These are phyloP conservation scores for Saturnispora besseyi DNA, from an alignment of 805 yeast species.

Conservation along the genomic window DNA sequence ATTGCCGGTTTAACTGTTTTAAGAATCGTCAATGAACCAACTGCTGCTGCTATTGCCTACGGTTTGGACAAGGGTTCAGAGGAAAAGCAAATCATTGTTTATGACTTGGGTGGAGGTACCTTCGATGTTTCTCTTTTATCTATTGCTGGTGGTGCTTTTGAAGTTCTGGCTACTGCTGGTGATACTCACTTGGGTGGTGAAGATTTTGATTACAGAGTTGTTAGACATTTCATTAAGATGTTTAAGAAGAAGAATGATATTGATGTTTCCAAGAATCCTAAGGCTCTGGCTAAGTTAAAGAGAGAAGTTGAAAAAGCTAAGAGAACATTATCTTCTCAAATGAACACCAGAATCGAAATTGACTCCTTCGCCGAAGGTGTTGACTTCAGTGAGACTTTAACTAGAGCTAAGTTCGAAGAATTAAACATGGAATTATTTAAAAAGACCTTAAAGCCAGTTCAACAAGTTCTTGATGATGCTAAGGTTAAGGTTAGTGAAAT, in stretches of 20 bases:
- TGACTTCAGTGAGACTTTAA: constrained; percentile 89
- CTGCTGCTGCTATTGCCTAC: constrained; percentile 97
- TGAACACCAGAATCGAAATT: constrained; percentile 92
- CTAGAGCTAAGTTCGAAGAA: constrained; percentile 98
- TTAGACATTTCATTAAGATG: constrained; percentile 74
- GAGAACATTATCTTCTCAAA: constrained; percentile 90
- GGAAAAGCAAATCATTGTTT: constrained; percentile 85
- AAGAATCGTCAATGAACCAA: constrained; percentile 89
- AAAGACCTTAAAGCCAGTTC: constrained; percentile 92
- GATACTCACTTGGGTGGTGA: constrained; percentile 98
- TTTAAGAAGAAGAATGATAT: constrained; percentile 90
- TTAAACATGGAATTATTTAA: constrained; percentile 86
- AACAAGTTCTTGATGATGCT: constrained; percentile 89
- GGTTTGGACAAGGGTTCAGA: constrained; percentile 78
- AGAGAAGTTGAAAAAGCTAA: constrained; percentile 98
- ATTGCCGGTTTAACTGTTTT: constrained; percentile 84
- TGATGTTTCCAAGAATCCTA: constrained; percentile 71
- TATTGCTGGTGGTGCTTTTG: constrained; percentile 87
- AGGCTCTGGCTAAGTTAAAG: constrained; percentile 88
- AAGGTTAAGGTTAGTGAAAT: constrained; percentile 79
- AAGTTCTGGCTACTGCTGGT: constrained; percentile 91
- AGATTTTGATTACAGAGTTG: constrained; percentile 86
- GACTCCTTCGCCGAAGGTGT: constrained; percentile 92
- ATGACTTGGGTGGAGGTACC: constrained; percentile 97
- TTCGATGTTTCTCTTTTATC: constrained; percentile 84